Percentiles rank a stretch among this genome's conserved stretches.
phyloP scores from a whole-genome alignment of 305 asterid species.

The Ajuga reptans region DNA sequence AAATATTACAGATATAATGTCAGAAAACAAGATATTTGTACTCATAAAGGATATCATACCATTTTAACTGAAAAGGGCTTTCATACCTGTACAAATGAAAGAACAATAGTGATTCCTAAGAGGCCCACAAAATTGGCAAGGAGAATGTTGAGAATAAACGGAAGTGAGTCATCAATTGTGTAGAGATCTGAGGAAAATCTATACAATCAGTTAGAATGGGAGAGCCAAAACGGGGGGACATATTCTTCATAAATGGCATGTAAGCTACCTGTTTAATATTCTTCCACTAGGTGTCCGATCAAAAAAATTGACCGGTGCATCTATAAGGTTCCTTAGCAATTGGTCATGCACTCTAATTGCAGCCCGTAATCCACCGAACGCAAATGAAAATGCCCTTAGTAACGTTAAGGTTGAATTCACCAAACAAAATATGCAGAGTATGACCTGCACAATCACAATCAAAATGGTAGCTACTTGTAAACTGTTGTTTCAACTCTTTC shows the following conservation, averaged over 20 bases:
- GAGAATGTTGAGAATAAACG: constrained; percentile 92
- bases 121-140: constrained; percentile 91
- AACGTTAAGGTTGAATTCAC: constrained; percentile 69
- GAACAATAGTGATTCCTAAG: constrained; percentile 64
- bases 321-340: constrained; percentile 53
- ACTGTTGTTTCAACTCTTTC: background rate
- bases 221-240: background rate
- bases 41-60: background rate
- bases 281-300: constrained; percentile 92
- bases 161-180: constrained; percentile 94
- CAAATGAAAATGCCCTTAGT: constrained; percentile 82
- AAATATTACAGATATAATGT: background rate
- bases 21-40: background rate
- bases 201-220: constrained; percentile 31
- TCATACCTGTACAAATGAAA: constrained; percentile 75
- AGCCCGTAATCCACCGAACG: constrained; percentile 87
- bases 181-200: constrained; percentile 95
- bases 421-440: constrained; percentile 68
- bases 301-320: constrained; percentile 72
- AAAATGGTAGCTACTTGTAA: background rate
- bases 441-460: constrained; percentile 39
- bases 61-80: background rate
- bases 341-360: constrained; percentile 67
- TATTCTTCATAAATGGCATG: constrained; percentile 13
- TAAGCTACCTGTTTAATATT: constrained; percentile 78